Evolutionary conservation across 345 rosid genomes (phyloP).

Genomic region (Brassica carinata): DNA sequence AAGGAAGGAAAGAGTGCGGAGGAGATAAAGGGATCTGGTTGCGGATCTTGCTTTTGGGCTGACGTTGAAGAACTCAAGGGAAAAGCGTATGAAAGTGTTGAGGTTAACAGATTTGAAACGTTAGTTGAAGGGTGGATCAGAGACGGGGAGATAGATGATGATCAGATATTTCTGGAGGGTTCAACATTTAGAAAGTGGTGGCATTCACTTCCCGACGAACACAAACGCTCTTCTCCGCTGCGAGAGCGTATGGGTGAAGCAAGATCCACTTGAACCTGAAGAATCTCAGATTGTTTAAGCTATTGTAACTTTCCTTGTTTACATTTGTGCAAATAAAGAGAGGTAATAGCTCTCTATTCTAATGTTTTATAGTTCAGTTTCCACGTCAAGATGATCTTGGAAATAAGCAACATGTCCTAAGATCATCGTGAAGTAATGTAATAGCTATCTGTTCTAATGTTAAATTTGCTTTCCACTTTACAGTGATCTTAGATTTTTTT

Average conservation of each 20-base stretch:
- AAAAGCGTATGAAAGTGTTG: constrained; percentile 20
- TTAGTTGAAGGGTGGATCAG: constrained; percentile 44
- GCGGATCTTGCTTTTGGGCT: constrained; percentile 75
- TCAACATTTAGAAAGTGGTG: constrained; percentile 59
- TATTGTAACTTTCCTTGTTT: constrained; percentile 6
- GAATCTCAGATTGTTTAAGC: not conserved
- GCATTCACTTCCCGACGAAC: constrained; percentile 39
- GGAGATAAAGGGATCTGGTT: constrained; percentile 5
- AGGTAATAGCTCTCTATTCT: constrained; percentile 8
- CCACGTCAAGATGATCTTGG: not conserved
- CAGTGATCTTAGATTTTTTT: not conserved
- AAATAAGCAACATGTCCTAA: not conserved
- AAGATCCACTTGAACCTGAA: constrained; percentile 4
- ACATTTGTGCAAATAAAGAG: constrained; percentile 15
- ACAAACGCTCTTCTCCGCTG: constrained; percentile 27
- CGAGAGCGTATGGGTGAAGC: not conserved
- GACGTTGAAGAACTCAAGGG: constrained; percentile 69
- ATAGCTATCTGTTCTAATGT: not conserved
- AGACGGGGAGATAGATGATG: constrained; percentile 18
- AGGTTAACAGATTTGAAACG: constrained; percentile 24
- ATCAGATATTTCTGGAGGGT: constrained; percentile 47
- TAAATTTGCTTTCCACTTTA: constrained; percentile 23
- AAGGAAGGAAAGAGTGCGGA: constrained; percentile 9
- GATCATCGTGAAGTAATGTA: constrained; percentile 24
- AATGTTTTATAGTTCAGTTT: not conserved